phyloP scores from a whole-genome alignment of 1,139 yeast species.

The Pichia sp. region DNA sequence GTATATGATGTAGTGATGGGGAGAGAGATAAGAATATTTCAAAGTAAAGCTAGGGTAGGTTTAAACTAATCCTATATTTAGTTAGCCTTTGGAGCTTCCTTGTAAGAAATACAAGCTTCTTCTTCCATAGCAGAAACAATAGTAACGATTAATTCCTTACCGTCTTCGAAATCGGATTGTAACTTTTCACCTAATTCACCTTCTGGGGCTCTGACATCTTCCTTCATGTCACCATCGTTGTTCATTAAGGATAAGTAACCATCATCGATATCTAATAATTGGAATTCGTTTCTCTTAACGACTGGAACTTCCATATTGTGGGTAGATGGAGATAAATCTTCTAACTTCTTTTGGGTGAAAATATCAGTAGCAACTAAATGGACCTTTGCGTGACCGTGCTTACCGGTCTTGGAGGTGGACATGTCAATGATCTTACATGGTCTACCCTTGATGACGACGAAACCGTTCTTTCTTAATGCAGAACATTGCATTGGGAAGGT shows the following conservation, averaged over 20 bases:
- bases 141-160: conserved; percentile 96
- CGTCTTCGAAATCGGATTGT: conserved; percentile 92
- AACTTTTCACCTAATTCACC: conserved; percentile 95
- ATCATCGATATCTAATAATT: conserved; percentile 97
- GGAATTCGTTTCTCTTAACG: conserved; percentile 93
- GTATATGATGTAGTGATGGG: too few relatives aligned
- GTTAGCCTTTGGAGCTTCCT: conserved; percentile 88
- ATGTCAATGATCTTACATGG: conserved; percentile 99
- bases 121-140: conserved; percentile 98
- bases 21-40: too few relatives aligned
- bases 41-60: neutral
- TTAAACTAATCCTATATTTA: conserved; percentile 24
- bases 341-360: conserved; percentile 99
- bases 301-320: conserved; percentile 99
- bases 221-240: conserved; percentile 97
- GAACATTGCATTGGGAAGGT: conserved; percentile 99
- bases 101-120: conserved; percentile 97
- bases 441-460: conserved; percentile 98
- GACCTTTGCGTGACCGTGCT: conserved; percentile 99
- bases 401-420: conserved; percentile 99
- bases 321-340: conserved; percentile 99
- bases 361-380: conserved; percentile 98
- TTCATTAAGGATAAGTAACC: conserved; percentile 98
- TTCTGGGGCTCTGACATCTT: conserved; percentile 97
- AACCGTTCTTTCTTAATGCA: conserved; percentile 99